A percentile compares a stretch with the other conserved stretches of the same genome.
These are phyloP conservation scores for Liriodendron chinense DNA, from an alignment of 164 flowering plant genomes.

Conservation along the genomic window DNA sequence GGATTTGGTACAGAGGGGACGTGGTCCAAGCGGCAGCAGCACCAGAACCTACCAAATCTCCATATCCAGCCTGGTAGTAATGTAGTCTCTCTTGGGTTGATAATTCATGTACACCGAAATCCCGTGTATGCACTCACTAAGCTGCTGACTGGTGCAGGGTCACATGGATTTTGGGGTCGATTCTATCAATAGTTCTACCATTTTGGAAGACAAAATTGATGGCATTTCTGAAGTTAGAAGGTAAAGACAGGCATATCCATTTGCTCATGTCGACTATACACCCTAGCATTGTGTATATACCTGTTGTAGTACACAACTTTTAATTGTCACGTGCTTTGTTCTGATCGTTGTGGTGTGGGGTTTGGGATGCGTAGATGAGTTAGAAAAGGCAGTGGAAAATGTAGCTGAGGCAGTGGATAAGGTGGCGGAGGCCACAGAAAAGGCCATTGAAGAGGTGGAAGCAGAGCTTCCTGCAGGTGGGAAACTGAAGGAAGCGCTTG, in stretches of 20 bases:
- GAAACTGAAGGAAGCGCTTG: constrained; percentile 25
- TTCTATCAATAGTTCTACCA: neutral
- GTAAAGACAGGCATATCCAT: neutral
- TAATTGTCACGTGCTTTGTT: neutral
- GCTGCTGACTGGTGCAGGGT: neutral
- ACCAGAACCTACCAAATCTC: neutral
- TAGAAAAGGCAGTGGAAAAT: constrained; percentile 14
- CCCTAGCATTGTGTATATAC: too few relatives aligned
- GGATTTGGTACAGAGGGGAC: neutral
- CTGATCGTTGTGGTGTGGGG: neutral
- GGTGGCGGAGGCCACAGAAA: constrained; percentile 28
- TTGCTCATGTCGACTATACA: too few relatives aligned
- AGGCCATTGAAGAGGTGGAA: constrained; percentile 22
- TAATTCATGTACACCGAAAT: neutral
- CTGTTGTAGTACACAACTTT: neutral
- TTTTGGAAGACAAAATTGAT: neutral
- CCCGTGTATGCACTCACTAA: neutral
- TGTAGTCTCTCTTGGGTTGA: neutral
- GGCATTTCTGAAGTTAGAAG: neutral
- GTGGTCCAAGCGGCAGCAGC: neutral
- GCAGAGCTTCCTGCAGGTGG: constrained; percentile 25
- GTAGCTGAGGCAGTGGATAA: constrained; percentile 23
- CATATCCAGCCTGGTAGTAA: neutral
- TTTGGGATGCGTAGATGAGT: constrained; percentile 22
- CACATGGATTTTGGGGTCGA: neutral